A percentile compares a stretch with the other conserved stretches of the same genome.
phyloP scores from a whole-genome alignment of 331 rosid genomes.

The Acacia concinna region DNA sequence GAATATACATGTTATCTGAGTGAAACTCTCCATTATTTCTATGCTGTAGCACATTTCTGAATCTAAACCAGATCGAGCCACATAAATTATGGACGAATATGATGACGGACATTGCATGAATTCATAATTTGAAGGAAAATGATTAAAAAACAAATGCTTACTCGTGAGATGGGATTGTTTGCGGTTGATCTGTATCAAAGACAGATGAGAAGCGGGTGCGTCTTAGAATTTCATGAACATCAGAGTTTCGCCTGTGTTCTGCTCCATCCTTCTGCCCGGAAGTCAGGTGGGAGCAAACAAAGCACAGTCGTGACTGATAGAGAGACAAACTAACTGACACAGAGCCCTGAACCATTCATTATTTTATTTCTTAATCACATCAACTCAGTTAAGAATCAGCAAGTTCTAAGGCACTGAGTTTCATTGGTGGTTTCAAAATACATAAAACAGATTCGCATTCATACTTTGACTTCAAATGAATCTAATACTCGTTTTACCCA shows the following conservation, averaged over 20 bases:
- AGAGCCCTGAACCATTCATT: conserved; percentile 69
- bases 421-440: not conserved
- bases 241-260: conserved; percentile 75
- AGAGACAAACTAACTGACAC: conserved; percentile 92
- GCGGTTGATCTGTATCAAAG: conserved; percentile 66
- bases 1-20: not conserved
- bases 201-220: conserved; percentile 77
- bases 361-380: conserved; percentile 6
- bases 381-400: conserved; percentile 12
- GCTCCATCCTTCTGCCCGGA: conserved; percentile 92
- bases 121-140: not conserved
- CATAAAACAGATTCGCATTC: not conserved
- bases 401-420: not conserved
- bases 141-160: conserved; percentile 42
- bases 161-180: conserved; percentile 67
- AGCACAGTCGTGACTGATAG: conserved; percentile 82
- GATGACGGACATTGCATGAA: not conserved
- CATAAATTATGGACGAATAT: not conserved
- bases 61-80: not conserved
- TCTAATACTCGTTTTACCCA: not conserved
- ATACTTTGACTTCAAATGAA: not conserved
- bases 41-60: not conserved
- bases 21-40: not conserved
- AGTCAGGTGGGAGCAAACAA: conserved; percentile 93
- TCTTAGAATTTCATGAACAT: conserved; percentile 73